Conservation (phyloP, 2,329 filamentous ascomycete species). For the Aspergillus sp. region DNA sequence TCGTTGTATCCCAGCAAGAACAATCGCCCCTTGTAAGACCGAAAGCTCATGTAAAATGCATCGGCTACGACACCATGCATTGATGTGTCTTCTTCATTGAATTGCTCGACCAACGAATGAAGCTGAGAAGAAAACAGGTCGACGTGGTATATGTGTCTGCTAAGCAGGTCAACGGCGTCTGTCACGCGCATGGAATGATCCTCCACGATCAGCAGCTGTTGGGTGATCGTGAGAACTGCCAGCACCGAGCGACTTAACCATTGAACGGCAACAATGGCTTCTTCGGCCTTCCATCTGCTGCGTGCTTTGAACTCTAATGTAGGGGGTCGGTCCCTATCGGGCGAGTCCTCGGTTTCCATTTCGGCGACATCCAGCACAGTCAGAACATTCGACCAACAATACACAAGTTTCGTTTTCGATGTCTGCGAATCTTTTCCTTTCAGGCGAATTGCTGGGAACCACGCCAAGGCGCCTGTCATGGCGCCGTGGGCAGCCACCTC, state of each 20-base stretch:
- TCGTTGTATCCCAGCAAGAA: conserved; percentile 95
- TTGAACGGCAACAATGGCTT: conserved; percentile 93
- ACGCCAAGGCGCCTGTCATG: conserved; percentile 89
- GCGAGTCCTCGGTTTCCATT: conserved; percentile 52
- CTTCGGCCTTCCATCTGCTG: conserved; percentile 88
- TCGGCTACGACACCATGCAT: conserved; percentile 97
- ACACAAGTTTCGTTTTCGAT: conserved; percentile 79
- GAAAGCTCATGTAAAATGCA: conserved; percentile 97
- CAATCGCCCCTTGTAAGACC: conserved; percentile 86
- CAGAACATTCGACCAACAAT: conserved; percentile 98
- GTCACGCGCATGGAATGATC: conserved; percentile 86
- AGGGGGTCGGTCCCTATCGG: conserved; percentile 73
- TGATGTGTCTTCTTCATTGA: conserved; percentile 80
- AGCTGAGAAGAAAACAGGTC: conserved; percentile 89
- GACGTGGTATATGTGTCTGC: conserved; percentile 87
- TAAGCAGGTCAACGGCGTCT: conserved; percentile 87
- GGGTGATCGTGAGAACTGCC: conserved; percentile 88
- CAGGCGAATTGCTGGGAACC: conserved; percentile 94
- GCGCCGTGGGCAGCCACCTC: conserved; percentile 86
- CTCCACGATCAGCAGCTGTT: conserved; percentile 87
- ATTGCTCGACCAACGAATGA: conserved; percentile 77
- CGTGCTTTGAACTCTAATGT: conserved; percentile 76
- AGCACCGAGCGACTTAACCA: conserved; percentile 95
- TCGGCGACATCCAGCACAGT: conserved; percentile 88
- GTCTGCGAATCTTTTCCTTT: conserved; percentile 69